Evolutionary conservation across 2,329 filamentous ascomycete species (phyloP), one percentile per base, ranked within the genome.

Genomic region (Coniochaeta pulveracea): DNA sequence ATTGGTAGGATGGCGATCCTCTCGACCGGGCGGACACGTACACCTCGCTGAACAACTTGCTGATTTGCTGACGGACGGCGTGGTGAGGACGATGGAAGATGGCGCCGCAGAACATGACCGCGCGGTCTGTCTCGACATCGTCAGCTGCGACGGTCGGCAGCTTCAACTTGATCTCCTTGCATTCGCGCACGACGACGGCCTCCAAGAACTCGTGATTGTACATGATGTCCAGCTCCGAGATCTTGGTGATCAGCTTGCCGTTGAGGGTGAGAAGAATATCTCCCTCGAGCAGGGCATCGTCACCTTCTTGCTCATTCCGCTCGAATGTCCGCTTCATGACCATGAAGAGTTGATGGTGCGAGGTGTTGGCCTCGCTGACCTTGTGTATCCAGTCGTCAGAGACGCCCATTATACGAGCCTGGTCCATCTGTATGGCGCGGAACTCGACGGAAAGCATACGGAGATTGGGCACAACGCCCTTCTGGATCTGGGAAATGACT

Each of bases 261-360:
- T 96, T 95, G 29, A 98, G 64, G 0, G 85, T 93, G 38, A 98
- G 70, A 37, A 98, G 77, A 34, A 98, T 80, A 51, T 98, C 91
- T 33, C 88, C 86, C 60, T 98, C 93, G 19, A 84, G 67, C 11
- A 98, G 69, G 11, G 78, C 72, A 66, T 39, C 51, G 2, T 60
- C 58, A 66, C 29, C 23, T 10, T 38, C 36, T 10, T 44, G 40
- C 31, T 44, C 39, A 11, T 43, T 58, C 10, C 72, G 66, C 55
- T 78, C 75, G 46, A 79, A 79, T 0, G 73, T 76, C 29, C 93
- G 80, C 61, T 98, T 98, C 47, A 50, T 50, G 10, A 98, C 85
- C 83, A 98, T 95, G 64, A 98, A 98, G 23, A 98, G 73, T 59
- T 98, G 91, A 52, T 98, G 91, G 37, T 86, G 83, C 33, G 91